Evolutionary conservation across 306 rosid species (phyloP).

Genomic region (Rosa persica): DNA sequence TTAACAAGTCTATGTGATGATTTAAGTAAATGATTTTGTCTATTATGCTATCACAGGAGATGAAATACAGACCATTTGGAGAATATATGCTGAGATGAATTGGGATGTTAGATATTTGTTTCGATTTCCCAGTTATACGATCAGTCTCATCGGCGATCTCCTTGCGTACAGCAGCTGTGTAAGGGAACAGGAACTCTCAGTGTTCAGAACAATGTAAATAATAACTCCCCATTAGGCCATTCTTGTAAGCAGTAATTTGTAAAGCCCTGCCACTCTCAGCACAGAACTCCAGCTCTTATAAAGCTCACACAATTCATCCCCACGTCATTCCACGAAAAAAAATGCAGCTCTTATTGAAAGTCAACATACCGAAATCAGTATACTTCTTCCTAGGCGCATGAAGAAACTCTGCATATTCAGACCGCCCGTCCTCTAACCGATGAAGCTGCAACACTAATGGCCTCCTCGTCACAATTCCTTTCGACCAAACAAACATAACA

Average conservation of each 20-base stretch:
- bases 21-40: conserved; percentile 17
- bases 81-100: conserved; percentile 98
- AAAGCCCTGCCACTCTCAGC: neutral
- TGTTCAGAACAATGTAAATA: neutral
- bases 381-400: conserved; percentile 80
- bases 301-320: neutral
- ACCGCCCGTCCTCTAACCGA: conserved; percentile 60
- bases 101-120: conserved; percentile 86
- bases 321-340: conserved; percentile 11
- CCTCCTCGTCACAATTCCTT: conserved; percentile 96
- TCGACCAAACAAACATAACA: conserved; percentile 1
- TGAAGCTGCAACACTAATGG: conserved; percentile 97
- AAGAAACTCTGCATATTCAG: conserved; percentile 97
- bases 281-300: neutral
- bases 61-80: conserved; percentile 73
- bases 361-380: conserved; percentile 69
- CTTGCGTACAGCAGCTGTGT: conserved; percentile 85
- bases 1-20: neutral
- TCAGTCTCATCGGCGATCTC: conserved; percentile 97
- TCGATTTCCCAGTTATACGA: conserved; percentile 91
- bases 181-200: conserved; percentile 16
- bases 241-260: neutral
- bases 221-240: conserved; percentile 5
- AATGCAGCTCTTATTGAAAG: conserved; percentile 12
- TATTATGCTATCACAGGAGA: conserved; percentile 18